Evolutionary conservation across 2,329 filamentous ascomycete species (phyloP).

Genomic region (Aureobasidium uvarum): DNA sequence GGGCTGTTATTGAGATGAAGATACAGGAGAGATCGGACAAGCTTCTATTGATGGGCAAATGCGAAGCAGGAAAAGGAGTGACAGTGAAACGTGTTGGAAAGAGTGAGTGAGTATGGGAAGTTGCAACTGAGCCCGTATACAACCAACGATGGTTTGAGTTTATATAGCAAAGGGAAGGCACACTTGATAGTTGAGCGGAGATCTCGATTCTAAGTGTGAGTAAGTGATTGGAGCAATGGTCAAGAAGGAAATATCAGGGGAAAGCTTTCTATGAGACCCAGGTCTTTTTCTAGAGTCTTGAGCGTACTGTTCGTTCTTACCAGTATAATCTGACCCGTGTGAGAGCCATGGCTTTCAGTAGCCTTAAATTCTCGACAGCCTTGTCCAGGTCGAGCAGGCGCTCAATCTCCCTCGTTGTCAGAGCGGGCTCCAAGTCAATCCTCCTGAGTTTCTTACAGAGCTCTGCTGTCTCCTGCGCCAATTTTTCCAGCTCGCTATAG

Average conservation of each 20-base stretch:
- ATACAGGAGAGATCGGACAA: not conserved
- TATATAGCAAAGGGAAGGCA: not conserved
- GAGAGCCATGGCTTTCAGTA: not conserved
- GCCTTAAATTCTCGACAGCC: not conserved
- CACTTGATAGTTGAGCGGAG: not conserved
- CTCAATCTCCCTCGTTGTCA: too few species aligned
- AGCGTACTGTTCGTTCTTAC: not conserved
- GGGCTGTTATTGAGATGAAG: not conserved
- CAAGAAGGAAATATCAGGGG: not conserved
- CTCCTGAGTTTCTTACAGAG: not conserved
- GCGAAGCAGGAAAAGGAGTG: not conserved
- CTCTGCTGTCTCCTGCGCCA: not conserved
- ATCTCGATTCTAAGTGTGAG: not conserved
- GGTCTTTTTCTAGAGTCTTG: not conserved
- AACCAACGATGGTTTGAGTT: too few species aligned
- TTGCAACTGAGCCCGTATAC: not conserved
- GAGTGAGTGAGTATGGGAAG: not conserved
- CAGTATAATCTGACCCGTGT: not conserved
- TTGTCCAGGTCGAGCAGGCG: not conserved
- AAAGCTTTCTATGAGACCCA: too few species aligned
- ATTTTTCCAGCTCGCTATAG: not conserved
- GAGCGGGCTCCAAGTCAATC: not conserved
- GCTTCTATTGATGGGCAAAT: not conserved
- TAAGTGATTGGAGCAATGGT: not conserved
- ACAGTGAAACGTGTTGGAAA: not conserved